A percentile compares a stretch with the other conserved stretches of the same genome.
These are phyloP conservation scores for Paramyrothecium sp. DNA, from an alignment of 2,329 filamentous ascomycete genomes.

Conservation along the genomic window DNA sequence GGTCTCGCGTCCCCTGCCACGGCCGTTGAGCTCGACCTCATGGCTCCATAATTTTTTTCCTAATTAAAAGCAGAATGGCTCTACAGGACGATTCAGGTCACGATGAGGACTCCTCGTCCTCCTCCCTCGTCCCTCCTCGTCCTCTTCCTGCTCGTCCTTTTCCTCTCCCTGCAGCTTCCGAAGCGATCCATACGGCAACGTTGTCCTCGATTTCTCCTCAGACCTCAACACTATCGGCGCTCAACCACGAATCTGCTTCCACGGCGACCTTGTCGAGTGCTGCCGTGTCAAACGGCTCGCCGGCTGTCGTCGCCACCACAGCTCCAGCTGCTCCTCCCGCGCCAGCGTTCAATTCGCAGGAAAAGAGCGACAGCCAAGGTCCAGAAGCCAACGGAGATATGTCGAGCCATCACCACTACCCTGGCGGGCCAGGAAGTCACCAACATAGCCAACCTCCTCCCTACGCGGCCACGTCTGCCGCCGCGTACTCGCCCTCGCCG, in stretches of 20 bases:
- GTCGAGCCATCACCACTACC: constrained; percentile 25
- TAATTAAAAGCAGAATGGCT: constrained; percentile 33
- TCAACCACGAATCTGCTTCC: background rate
- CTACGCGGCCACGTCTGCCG: constrained; percentile 21
- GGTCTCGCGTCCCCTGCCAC: constrained; percentile 20
- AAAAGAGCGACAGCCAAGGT: constrained; percentile 30
- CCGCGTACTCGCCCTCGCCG: constrained; percentile 16
- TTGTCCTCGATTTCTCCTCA: background rate
- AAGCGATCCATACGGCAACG: background rate
- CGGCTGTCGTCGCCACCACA: constrained; percentile 1
- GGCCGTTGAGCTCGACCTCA: constrained; percentile 27
- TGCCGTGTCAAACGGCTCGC: background rate
- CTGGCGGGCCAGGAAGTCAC: constrained; percentile 7
- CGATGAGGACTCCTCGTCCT: constrained; percentile 18
- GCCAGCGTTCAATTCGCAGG: constrained; percentile 11
- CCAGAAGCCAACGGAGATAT: constrained; percentile 27
- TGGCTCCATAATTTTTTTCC: constrained; percentile 36
- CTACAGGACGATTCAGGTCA: constrained; percentile 25
- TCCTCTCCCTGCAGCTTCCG: background rate
- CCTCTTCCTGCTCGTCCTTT: background rate
- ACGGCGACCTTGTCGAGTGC: background rate
- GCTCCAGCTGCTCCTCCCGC: constrained; percentile 1
- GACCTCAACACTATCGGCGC: background rate
- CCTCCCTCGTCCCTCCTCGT: background rate
- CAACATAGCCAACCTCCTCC: constrained; percentile 23